Conservation (phyloP, 306 rosid genomes). For the Cyamopsis tetragonoloba region DNA sequence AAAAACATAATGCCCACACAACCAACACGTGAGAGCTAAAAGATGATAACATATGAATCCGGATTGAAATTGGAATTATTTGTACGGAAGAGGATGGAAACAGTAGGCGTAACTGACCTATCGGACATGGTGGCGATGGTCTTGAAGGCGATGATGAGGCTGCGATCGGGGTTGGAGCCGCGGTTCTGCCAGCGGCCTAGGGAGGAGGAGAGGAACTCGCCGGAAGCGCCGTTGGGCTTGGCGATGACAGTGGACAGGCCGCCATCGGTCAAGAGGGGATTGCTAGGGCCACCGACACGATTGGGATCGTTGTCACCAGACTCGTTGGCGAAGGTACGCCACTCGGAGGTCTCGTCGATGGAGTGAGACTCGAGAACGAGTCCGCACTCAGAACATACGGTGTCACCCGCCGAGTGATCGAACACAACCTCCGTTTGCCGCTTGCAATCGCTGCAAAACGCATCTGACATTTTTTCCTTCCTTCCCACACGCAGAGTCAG, state of each 20-base stretch:
- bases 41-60: neutral
- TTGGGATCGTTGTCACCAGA: conserved; percentile 88
- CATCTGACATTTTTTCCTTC: conserved; percentile 58
- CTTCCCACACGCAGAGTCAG: neutral
- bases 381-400: conserved; percentile 93
- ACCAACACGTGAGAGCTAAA: too few species aligned
- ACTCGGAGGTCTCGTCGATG: conserved; percentile 95
- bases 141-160: conserved; percentile 79
- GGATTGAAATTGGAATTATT: too few species aligned
- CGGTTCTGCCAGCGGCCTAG: conserved; percentile 98
- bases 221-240: conserved; percentile 74
- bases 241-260: conserved; percentile 88
- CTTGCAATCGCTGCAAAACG: conserved; percentile 88
- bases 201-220: conserved; percentile 88
- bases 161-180: conserved; percentile 91
- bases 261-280: conserved; percentile 80
- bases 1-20: too few species aligned
- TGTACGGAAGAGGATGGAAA: neutral
- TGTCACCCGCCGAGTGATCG: conserved; percentile 95
- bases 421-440: conserved; percentile 87
- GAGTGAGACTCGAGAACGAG: conserved; percentile 92
- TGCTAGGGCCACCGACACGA: conserved; percentile 87
- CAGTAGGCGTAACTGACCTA: conserved; percentile 42
- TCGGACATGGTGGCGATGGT: conserved; percentile 96
- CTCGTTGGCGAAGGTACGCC: conserved; percentile 93